Percentiles rank a stretch among this genome's conserved stretches.
Conservation (phyloP, 1,284 basidiomycete species). For the Cryptococcus neoformans region DNA sequence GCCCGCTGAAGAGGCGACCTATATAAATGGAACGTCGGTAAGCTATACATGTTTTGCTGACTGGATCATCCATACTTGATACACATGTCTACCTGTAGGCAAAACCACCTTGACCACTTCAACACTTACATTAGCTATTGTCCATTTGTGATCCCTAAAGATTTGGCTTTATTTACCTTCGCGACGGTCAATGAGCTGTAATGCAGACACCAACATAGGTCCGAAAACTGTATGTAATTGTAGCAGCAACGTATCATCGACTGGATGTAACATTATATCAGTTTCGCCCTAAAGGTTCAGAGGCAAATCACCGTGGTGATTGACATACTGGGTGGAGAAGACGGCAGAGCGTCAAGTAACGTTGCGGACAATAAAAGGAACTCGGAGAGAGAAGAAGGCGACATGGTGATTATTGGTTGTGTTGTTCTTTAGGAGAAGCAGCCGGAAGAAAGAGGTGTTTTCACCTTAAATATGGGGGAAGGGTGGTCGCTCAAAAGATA, state of each 20-base stretch:
- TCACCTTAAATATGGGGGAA: too few relatives aligned
- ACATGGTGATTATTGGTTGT: too few relatives aligned
- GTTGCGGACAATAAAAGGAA: slow-evolving; percentile 28
- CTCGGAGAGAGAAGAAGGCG: slow-evolving; percentile 8
- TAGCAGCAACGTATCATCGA: slow-evolving; percentile 24
- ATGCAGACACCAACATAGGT: slow-evolving; percentile 38
- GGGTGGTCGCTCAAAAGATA: too few relatives aligned
- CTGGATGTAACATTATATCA: slow-evolving; percentile 4
- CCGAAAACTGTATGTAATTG: slow-evolving; percentile 41
- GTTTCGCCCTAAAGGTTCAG: too few relatives aligned
- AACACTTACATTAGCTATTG: background rate
- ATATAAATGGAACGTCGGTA: background rate
- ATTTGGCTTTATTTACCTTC: slow-evolving; percentile 33
- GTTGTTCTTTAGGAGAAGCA: too few relatives aligned
- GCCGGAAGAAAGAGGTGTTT: too few relatives aligned
- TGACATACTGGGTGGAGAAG: slow-evolving; percentile 5
- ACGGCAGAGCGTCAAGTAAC: slow-evolving; percentile 21
- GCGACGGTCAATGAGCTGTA: slow-evolving; percentile 40
- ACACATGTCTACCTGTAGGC: slow-evolving; percentile 24
- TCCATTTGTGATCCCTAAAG: background rate
- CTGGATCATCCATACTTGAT: slow-evolving; percentile 23
- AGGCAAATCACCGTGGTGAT: background rate
- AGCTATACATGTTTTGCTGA: background rate
- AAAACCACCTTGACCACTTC: slow-evolving; percentile 29
- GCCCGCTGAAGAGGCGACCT: slow-evolving; percentile 37